A percentile compares a stretch with the other conserved stretches of the same genome.
Evolutionary conservation across 2,329 filamentous ascomycete genomes (phyloP).

Genomic region (Fusarium drepaniforme): DNA sequence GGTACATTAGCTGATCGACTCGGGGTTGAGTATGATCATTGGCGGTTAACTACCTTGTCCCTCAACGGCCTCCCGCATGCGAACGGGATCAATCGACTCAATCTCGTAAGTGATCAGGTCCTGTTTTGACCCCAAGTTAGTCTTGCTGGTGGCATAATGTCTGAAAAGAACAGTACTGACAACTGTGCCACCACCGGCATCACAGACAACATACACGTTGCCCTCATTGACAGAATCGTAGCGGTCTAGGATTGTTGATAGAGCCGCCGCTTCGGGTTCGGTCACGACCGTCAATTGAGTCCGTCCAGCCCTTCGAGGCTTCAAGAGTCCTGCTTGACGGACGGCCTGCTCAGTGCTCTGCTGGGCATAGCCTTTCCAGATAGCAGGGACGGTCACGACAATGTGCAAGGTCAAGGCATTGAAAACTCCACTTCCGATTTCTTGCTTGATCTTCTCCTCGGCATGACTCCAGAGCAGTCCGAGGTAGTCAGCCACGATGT

Average conservation of each 20-base stretch:
- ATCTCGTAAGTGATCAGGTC: background rate
- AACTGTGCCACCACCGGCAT: background rate
- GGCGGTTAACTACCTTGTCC: background rate
- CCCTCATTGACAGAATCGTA: background rate
- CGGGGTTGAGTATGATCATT: too few species aligned
- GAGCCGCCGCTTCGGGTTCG: background rate
- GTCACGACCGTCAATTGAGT: background rate
- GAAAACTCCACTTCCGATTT: too few species aligned
- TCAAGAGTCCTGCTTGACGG: too few species aligned
- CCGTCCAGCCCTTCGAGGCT: background rate
- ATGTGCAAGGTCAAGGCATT: too few species aligned
- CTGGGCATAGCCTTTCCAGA: too few species aligned
- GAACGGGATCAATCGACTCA: background rate
- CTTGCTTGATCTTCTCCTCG: too few species aligned
- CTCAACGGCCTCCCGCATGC: background rate
- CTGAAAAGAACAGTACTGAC: background rate
- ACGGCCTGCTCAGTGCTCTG: too few species aligned
- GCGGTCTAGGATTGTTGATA: background rate
- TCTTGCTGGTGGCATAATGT: accelerated
- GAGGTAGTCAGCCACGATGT: too few species aligned
- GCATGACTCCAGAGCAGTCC: too few species aligned
- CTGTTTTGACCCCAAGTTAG: background rate
- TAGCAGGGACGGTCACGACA: too few species aligned
- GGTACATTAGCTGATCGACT: background rate
- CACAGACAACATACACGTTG: background rate